These are phyloP conservation scores for Sarocladium oryzae DNA, from an alignment of 2,329 filamentous ascomycete genomes.

Conservation along the genomic window DNA sequence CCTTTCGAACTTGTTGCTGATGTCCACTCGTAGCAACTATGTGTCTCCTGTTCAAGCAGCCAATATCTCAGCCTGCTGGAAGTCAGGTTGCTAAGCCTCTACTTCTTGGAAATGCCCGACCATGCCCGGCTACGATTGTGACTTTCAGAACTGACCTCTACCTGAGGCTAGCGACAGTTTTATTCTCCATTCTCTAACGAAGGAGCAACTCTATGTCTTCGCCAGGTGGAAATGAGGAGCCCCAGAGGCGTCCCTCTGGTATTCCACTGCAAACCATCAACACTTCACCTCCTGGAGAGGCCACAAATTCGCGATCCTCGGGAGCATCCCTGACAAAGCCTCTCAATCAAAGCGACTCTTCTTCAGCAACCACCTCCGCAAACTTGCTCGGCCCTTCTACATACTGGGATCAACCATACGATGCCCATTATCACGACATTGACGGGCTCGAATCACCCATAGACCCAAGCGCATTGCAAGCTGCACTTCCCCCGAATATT, in stretches of 20 bases:
- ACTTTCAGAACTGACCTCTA: conserved; percentile 1
- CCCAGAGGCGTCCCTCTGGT: neutral
- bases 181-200: neutral
- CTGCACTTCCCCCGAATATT: conserved; percentile 48
- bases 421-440: conserved; percentile 28
- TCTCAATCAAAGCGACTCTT: neutral
- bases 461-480: conserved; percentile 46
- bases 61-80: neutral
- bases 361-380: conserved; percentile 13
- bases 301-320: neutral
- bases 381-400: conserved; percentile 39
- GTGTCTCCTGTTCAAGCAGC: neutral
- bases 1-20: neutral
- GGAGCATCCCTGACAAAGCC: neutral
- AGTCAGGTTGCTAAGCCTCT: neutral
- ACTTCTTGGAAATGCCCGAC: neutral
- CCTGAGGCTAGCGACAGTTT: neutral
- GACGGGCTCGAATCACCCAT: conserved; percentile 42
- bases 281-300: conserved; percentile 1
- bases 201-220: conserved; percentile 2
- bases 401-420: conserved; percentile 47
- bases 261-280: conserved; percentile 6
- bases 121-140: neutral
- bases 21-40: neutral
- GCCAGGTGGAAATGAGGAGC: neutral